These are phyloP conservation scores for Barbarea vulgaris DNA, from an alignment of 345 rosid genomes.

Conservation along the genomic window DNA sequence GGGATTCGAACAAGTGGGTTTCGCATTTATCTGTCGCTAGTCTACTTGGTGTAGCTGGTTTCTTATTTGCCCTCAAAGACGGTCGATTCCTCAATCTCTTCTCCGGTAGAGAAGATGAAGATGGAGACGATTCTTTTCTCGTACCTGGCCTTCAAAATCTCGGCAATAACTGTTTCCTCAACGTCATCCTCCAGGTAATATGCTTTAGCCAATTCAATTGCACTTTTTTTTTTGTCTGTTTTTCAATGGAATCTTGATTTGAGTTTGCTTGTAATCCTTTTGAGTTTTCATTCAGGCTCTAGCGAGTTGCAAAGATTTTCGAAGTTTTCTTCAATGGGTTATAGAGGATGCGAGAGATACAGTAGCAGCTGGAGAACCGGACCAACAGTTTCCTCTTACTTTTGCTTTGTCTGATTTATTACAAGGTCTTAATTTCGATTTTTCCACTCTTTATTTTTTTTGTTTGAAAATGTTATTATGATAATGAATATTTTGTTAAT, in stretches of 20 bases:
- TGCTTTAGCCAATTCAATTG: neutral
- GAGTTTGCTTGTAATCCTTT: neutral
- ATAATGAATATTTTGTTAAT: neutral
- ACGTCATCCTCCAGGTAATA: slow-evolving; percentile 80
- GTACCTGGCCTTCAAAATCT: slow-evolving; percentile 84
- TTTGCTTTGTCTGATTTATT: slow-evolving; percentile 61
- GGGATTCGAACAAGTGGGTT: slow-evolving; percentile 39
- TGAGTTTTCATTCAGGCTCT: slow-evolving; percentile 63
- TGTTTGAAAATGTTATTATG: neutral
- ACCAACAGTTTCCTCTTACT: slow-evolving; percentile 61
- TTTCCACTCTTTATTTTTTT: neutral
- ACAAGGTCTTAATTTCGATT: slow-evolving; percentile 41
- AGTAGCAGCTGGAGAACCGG: slow-evolving; percentile 39
- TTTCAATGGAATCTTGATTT: neutral
- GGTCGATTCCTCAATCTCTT: slow-evolving; percentile 45
- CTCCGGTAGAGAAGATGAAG: slow-evolving; percentile 20
- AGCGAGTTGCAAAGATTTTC: slow-evolving; percentile 72
- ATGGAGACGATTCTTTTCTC: slow-evolving; percentile 38
- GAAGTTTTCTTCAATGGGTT: slow-evolving; percentile 58
- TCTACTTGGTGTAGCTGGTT: slow-evolving; percentile 57
- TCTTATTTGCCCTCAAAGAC: slow-evolving; percentile 53
- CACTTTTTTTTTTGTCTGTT: too few relatives aligned
- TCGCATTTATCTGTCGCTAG: slow-evolving; percentile 53
- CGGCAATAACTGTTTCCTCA: slow-evolving; percentile 85
- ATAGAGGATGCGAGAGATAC: slow-evolving; percentile 51